Base-by-base conservation (phyloP, 2,329 filamentous ascomycete species). In the Metarhizium anisopliae region DNA sequence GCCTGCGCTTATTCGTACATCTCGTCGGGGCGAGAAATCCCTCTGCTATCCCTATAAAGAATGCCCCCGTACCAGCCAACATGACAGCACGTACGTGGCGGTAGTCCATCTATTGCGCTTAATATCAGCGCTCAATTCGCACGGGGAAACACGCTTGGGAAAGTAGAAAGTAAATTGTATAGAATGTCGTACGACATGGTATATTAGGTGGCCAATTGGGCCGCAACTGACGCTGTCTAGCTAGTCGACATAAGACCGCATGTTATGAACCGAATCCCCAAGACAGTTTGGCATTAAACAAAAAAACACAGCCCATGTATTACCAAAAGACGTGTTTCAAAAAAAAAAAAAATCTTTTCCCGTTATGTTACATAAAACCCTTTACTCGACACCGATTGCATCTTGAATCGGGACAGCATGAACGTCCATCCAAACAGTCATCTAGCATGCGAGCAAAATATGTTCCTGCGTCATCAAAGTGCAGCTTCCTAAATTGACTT, bases 301-400 rank as follows among this genome's bases (percentile, higher is more conserved):
- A 35, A 40, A 42, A 52, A 14, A 49, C 20, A 36, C 35, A 10
- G 47, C 45, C 25, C 32, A 30, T 45, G 18, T 25, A 32, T 36
- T 25, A 47, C n/a, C n/a, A 38, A 25, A 51, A n/a, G 16, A 42
- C 40, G 14, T 45, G 30, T 11, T n/a, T 13, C 38, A 20, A 18
- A 51, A 18, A 36, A 18, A 51, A 18, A 36, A 30, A 16, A 18
- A 43, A 18, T 38, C 47, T 36, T 32, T 14, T 38, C 51, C 50
- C 51, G 20, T 52, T 43, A 56, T 56, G 18, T 42, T 56, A 51
- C 51, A 56, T 50, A 36, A 50, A 47, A 16, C 14, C 7, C 10
- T 50, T 43, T 36, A 38, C 35, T 32, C 35, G 13, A 32, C 16
- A 50, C 47, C 45, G 45, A 50, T 20, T 20, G 32, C 47, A 5